phyloP scores from a whole-genome alignment of 495 filamentous ascomycete species.

The Thermothielavioides terrestris region DNA sequence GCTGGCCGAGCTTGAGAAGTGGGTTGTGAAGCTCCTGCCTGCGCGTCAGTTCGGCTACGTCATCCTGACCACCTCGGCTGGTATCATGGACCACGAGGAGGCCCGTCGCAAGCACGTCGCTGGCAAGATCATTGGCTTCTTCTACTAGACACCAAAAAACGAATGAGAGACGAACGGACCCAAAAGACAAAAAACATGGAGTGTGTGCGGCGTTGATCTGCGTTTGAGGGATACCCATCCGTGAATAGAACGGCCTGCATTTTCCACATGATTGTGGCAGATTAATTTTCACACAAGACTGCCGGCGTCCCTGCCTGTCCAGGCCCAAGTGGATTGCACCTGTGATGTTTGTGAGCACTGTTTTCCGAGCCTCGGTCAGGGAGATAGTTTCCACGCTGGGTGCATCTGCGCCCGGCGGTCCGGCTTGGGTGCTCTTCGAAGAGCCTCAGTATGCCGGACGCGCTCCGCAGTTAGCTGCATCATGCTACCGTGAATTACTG shows the following conservation, averaged over 20 bases:
- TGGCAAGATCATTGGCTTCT: conserved; percentile 95
- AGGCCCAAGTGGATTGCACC: no score
- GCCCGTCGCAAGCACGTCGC: conserved; percentile 94
- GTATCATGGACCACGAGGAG: conserved; percentile 99
- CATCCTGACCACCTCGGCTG: conserved; percentile 95
- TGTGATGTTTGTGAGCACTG: background rate
- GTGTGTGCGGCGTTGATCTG: conserved; percentile 12
- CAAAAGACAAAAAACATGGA: conserved; percentile 2
- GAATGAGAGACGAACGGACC: conserved; percentile 10
- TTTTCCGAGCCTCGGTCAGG: background rate
- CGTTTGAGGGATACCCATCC: conserved; percentile 11
- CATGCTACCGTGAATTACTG: no score
- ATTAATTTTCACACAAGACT: no score
- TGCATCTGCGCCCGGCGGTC: no score
- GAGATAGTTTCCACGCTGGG: no score
- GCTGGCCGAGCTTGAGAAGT: conserved; percentile 95
- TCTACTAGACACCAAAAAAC: conserved; percentile 57
- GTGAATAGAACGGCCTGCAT: conserved; percentile 9
- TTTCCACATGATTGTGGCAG: background rate
- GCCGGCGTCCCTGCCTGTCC: no score
- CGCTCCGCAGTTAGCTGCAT: no score
- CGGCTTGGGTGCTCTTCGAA: no score
- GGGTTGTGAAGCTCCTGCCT: conserved; percentile 95
- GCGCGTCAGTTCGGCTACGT: conserved; percentile 99
- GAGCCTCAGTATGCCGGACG: no score